Percentiles rank a stretch among this genome's conserved stretches.
Conservation (phyloP, 768 basidiomycete species). For the Lentinula boryana region DNA sequence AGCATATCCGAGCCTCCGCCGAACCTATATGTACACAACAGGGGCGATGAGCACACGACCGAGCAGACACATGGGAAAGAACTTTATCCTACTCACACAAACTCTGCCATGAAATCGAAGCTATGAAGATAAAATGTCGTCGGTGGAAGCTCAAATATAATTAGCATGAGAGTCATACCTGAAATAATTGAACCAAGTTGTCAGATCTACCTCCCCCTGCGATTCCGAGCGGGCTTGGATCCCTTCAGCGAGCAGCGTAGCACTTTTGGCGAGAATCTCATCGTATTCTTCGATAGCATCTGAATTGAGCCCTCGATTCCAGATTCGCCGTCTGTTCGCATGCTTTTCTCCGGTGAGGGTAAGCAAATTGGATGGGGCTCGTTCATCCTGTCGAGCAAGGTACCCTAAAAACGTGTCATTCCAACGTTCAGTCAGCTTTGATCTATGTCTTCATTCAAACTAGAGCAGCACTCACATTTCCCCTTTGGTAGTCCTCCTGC, state of each 20-base stretch:
- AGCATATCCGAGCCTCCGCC: conserved; percentile 14
- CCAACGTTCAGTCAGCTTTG: background rate
- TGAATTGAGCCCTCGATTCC: conserved; percentile 23
- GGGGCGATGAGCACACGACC: background rate
- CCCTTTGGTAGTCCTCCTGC: conserved; percentile 21
- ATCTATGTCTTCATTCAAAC: background rate
- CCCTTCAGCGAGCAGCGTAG: conserved; percentile 16
- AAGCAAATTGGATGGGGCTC: conserved; percentile 11
- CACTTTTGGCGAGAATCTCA: conserved; percentile 15
- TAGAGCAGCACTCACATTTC: conserved; percentile 14
- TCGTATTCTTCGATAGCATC: conserved; percentile 22
- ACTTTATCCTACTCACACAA: conserved; percentile 11
- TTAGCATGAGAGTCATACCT: conserved; percentile 11
- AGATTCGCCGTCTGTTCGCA: conserved; percentile 20
- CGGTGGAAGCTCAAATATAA: background rate
- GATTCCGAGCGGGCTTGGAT: conserved; percentile 9
- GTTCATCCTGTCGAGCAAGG: conserved; percentile 5
- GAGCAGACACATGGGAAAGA: background rate
- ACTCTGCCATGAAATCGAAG: conserved; percentile 20
- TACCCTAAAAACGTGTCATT: background rate
- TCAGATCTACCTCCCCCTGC: conserved; percentile 13
- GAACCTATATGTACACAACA: conserved; percentile 9
- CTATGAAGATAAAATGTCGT: conserved; percentile 5
- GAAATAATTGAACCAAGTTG: conserved; percentile 18
- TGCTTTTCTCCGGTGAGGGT: conserved; percentile 18